Evolutionary conservation across 2,329 filamentous ascomycete genomes (phyloP).

Genomic region (Sarocladiaceae sp.): DNA sequence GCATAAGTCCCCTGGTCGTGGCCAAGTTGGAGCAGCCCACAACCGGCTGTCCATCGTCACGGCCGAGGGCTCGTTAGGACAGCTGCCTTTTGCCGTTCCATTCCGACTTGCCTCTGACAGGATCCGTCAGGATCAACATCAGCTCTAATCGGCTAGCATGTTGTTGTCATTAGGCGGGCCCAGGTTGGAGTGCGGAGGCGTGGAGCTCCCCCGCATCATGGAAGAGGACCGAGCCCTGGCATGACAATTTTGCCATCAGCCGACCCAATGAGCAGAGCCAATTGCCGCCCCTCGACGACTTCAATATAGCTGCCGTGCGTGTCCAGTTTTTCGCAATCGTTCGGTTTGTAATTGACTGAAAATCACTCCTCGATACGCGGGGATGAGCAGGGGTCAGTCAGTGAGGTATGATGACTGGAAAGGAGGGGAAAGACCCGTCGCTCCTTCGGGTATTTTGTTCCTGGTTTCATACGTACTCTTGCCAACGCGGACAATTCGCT

Average conservation of each 20-base stretch:
- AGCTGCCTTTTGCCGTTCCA: not conserved
- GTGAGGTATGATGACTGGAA: not conserved
- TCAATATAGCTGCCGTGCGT: not conserved
- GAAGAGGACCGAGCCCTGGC: not conserved
- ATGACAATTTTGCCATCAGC: not conserved
- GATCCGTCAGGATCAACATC: not conserved
- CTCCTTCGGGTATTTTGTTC: not conserved
- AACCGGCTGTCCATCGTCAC: not conserved
- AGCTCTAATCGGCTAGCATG: not conserved
- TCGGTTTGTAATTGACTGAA: not conserved
- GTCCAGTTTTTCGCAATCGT: not conserved
- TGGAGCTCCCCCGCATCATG: slow-evolving; percentile 4
- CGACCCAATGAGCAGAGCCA: not conserved
- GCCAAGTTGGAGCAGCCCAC: not conserved
- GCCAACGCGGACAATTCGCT: no score
- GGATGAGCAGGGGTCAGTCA: not conserved
- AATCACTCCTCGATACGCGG: not conserved
- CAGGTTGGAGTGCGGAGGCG: not conserved
- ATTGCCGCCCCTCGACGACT: not conserved
- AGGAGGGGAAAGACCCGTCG: not conserved
- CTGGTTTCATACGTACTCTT: no score
- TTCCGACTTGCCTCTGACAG: not conserved
- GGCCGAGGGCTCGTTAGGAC: not conserved
- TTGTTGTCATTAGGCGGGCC: not conserved
- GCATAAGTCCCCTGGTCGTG: not conserved